Base-by-base conservation (phyloP, 495 filamentous ascomycete genomes). In the Xylaria acuta region DNA sequence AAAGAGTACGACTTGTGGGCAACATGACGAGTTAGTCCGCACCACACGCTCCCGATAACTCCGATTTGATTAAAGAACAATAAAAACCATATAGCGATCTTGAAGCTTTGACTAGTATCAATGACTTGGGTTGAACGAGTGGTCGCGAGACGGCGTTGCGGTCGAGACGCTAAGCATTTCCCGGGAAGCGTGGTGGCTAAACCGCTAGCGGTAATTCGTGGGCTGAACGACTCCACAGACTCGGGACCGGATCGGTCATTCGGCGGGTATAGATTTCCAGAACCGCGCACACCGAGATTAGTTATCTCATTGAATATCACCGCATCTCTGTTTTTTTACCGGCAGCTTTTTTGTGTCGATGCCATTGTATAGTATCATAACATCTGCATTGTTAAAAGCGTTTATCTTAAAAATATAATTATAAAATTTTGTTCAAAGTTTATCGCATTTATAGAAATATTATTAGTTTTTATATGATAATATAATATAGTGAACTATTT, bases 1-100 rank as follows among this genome's bases (percentile, higher is more conserved):
- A 67, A 30, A 72, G 38, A 1, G 60, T n/a, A 16, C 69, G 69
- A 47, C 40, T 71, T 43, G 45, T 56, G 12, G 56, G 45, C 20
- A 72, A 45, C 70, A 72, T 72, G 51, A 18, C 53, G n/a, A 49
- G 22, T 2, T 7, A 22, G 45, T 22, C 32, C 32, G 5, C 5
- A 30, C 7, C 34, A 43, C 47, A 18, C 47, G 27, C 34, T 8
- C 64, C 43, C 59, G 22, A 41, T 22, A 43, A 38, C 22, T n/a
- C 56, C 30, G 32, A 12, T n/a, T 0, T 22, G 0, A 2, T 2
- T 18, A 6, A 18, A 5, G 12, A 18, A 5, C 1, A 56, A 16
- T 14, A 3, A 22, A 18, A 9, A 22, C 8, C 56, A 38, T n/a
- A 25, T 3, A 27, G 8, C 9, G 22, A 53, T 0, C 25, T 27